Conservation (phyloP, 108 stramenopile species). For the Nitzschia inconspicua region DNA sequence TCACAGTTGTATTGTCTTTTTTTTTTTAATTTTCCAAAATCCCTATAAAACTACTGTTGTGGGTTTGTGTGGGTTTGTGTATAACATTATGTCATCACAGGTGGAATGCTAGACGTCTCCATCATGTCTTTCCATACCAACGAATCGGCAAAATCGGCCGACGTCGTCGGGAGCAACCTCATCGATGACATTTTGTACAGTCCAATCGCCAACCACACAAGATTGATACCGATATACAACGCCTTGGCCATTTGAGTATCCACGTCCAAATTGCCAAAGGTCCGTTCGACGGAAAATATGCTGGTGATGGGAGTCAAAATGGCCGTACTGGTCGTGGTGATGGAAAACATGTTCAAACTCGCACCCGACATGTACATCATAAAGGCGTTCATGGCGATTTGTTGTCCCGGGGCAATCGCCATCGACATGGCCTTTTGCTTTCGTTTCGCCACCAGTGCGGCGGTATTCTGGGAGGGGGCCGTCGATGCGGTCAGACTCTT, state of each 20-base stretch:
- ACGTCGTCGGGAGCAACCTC: conserved; percentile 90
- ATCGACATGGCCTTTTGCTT: conserved; percentile 83
- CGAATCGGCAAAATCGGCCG: conserved; percentile 89
- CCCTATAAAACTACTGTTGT: not conserved
- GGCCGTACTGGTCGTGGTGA: conserved; percentile 81
- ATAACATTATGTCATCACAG: conserved; percentile 19
- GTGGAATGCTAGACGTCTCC: conserved; percentile 88
- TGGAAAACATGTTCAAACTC: conserved; percentile 90
- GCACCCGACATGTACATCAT: conserved; percentile 96
- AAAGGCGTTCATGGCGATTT: conserved; percentile 89
- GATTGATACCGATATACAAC: conserved; percentile 76
- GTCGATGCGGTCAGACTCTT: conserved; percentile 10
- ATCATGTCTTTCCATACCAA: conserved; percentile 90
- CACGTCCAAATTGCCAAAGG: conserved; percentile 65
- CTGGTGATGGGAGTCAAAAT: conserved; percentile 84
- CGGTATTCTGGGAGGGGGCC: conserved; percentile 34
- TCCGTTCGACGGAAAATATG: conserved; percentile 53
- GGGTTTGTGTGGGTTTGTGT: not conserved
- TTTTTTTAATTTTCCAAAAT: not conserved
- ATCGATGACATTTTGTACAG: conserved; percentile 95
- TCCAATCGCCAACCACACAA: conserved; percentile 85
- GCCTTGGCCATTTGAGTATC: conserved; percentile 76
- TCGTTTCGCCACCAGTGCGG: conserved; percentile 49
- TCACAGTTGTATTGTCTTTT: not conserved
- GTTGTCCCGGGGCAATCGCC: conserved; percentile 84